A percentile compares a stretch with the other conserved stretches of the same genome.
Evolutionary conservation across 176 grass and related monocot species (phyloP).

Genomic region (Oryza longistaminata): DNA sequence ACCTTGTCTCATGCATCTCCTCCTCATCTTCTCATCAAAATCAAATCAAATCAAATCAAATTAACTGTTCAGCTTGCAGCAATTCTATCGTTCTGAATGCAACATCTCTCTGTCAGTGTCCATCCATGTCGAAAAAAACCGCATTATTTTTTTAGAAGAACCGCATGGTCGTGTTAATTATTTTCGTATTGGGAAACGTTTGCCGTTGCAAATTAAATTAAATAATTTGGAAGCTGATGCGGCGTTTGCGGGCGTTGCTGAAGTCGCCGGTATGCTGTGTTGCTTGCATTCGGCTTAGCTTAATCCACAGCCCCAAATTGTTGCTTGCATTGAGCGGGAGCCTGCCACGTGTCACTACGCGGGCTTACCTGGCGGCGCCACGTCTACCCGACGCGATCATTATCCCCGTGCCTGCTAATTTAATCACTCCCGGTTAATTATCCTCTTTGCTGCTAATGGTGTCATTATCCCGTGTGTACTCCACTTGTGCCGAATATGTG

Average conservation of each 20-base stretch:
- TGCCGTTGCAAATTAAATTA: no score
- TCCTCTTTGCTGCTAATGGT: slow-evolving; percentile 23
- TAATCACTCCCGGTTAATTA: neutral
- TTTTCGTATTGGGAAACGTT: neutral
- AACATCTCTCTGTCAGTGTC: neutral
- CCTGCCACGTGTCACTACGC: neutral
- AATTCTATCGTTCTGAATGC: neutral
- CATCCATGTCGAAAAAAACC: neutral
- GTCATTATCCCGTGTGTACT: neutral
- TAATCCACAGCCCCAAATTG: neutral
- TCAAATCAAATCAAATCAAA: neutral
- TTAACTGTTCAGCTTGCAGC: neutral
- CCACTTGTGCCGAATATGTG: neutral
- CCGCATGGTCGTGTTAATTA: neutral
- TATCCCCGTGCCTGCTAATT: neutral
- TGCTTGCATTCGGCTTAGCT: neutral
- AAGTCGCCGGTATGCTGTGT: neutral
- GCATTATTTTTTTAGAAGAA: neutral
- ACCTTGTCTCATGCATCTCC: neutral
- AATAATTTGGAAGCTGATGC: neutral
- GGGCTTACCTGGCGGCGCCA: slow-evolving; percentile 20
- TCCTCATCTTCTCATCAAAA: neutral
- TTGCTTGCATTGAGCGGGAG: slow-evolving; percentile 37
- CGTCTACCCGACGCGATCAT: neutral
- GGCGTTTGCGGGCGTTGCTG: neutral